Evolutionary conservation across 371 early-diverging fungal genomes (phyloP).

Genomic region (Syncephalastrum monosporum): DNA sequence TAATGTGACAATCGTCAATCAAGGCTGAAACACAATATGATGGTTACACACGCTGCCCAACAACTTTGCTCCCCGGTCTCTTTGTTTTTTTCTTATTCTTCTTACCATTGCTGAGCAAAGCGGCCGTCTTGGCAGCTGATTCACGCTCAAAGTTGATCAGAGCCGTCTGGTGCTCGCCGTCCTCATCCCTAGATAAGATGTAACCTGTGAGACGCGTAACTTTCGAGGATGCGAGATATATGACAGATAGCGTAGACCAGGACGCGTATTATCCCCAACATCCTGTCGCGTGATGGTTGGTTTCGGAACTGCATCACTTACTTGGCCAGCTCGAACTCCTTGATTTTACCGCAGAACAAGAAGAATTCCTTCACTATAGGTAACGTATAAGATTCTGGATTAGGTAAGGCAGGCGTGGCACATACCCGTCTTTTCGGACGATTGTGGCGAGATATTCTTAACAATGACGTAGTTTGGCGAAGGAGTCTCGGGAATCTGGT

Average conservation of each 20-base stretch:
- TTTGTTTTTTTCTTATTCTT: background rate
- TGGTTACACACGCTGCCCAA: too few relatives aligned
- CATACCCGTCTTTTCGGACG: constrained; percentile 54
- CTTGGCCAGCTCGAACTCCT: constrained; percentile 60
- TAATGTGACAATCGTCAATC: constrained; percentile 61
- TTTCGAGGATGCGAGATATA: background rate
- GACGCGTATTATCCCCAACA: background rate
- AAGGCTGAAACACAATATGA: constrained; percentile 36
- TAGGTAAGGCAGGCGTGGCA: background rate
- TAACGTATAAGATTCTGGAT: background rate
- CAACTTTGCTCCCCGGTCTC: too few relatives aligned
- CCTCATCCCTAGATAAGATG: constrained; percentile 34
- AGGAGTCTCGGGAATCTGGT: constrained; percentile 53
- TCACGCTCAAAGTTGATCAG: constrained; percentile 63
- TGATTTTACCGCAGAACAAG: constrained; percentile 68
- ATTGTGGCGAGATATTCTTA: constrained; percentile 54
- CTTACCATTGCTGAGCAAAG: constrained; percentile 59
- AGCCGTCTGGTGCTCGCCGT: constrained; percentile 51
- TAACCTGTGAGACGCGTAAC: background rate
- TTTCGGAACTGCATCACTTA: constrained; percentile 27
- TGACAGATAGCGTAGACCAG: background rate
- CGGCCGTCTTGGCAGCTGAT: constrained; percentile 69
- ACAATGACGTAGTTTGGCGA: constrained; percentile 56
- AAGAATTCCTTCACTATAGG: constrained; percentile 66
- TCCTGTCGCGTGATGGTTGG: background rate